These are phyloP conservation scores for Penicillium fimorum DNA, from an alignment of 495 filamentous ascomycete genomes.

Conservation along the genomic window DNA sequence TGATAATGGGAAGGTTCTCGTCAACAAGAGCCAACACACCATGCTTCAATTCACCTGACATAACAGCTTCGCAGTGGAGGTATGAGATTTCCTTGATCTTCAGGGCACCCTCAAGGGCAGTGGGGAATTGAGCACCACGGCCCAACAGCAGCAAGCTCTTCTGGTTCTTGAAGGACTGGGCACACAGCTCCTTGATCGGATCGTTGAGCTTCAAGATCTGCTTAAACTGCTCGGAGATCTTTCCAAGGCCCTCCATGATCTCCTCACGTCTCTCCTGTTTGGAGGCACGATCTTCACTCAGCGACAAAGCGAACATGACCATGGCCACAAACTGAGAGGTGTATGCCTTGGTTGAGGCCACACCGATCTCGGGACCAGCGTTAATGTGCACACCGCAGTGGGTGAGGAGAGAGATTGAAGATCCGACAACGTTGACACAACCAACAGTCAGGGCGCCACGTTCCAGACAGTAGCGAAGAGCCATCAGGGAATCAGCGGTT, in stretches of 20 bases:
- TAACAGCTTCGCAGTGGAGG: conserved; percentile 98
- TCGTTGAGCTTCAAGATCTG: conserved; percentile 86
- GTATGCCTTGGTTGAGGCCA: conserved; percentile 98
- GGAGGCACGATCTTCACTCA: conserved; percentile 92
- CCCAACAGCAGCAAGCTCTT: conserved; percentile 92
- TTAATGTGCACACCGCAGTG: conserved; percentile 99
- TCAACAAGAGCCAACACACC: conserved; percentile 96
- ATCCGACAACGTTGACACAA: conserved; percentile 97
- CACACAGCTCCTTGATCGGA: conserved; percentile 87
- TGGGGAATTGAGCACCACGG: conserved; percentile 93
- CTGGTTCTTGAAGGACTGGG: conserved; percentile 90
- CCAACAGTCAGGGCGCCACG: conserved; percentile 95
- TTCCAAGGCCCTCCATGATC: conserved; percentile 89
- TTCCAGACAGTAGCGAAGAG: conserved; percentile 94
- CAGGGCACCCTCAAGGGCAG: conserved; percentile 90
- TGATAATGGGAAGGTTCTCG: conserved; percentile 97
- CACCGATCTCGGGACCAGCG: conserved; percentile 97
- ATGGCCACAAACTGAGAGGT: conserved; percentile 98
- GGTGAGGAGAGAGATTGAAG: conserved; percentile 94
- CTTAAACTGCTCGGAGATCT: conserved; percentile 88
- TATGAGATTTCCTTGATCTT: conserved; percentile 99
- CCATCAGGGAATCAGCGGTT: conserved; percentile 98
- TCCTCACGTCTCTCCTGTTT: conserved; percentile 91
- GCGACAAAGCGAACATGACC: conserved; percentile 97
- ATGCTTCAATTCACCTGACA: conserved; percentile 99